Percentiles rank a stretch among this genome's conserved stretches.
These are phyloP conservation scores for Straminergon stramineum DNA, from an alignment of 225 moss, liverwort and hornwort genomes.

Conservation along the genomic window DNA sequence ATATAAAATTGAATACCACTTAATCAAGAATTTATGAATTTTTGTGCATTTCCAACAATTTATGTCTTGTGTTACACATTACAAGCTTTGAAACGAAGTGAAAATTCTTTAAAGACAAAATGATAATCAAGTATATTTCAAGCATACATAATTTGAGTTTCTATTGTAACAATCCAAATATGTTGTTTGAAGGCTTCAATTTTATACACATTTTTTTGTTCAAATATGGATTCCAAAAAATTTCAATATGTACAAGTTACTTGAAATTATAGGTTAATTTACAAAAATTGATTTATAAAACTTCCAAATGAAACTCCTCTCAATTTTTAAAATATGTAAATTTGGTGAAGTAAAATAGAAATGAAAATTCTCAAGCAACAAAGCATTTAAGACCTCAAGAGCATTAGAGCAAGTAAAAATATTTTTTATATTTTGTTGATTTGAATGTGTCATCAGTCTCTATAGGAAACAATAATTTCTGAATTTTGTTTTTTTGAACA, in stretches of 20 bases:
- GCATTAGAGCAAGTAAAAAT: not conserved
- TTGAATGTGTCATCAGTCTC: not conserved
- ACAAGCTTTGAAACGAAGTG: not conserved
- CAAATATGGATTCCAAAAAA: not conserved
- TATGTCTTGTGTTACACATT: accelerated
- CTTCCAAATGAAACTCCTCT: not conserved
- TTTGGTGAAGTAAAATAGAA: not conserved
- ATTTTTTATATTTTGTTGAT: not conserved
- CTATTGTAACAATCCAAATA: not conserved
- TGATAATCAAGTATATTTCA: not conserved
- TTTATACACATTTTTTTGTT: not conserved
- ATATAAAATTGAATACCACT: not conserved
- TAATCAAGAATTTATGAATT: accelerated
- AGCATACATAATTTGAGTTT: not conserved
- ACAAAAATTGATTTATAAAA: not conserved
- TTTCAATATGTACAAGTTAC: not conserved
- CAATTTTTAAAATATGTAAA: not conserved
- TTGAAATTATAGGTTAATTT: not conserved
- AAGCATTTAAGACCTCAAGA: not conserved
- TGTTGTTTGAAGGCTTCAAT: not conserved
- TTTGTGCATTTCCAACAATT: not conserved
- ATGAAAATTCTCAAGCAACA: not conserved
- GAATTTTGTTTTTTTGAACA: accelerated
- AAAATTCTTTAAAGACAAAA: not conserved
- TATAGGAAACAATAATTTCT: not conserved